Conservation (phyloP, 139 green algal genomes). For the Asterochloris erici region DNA sequence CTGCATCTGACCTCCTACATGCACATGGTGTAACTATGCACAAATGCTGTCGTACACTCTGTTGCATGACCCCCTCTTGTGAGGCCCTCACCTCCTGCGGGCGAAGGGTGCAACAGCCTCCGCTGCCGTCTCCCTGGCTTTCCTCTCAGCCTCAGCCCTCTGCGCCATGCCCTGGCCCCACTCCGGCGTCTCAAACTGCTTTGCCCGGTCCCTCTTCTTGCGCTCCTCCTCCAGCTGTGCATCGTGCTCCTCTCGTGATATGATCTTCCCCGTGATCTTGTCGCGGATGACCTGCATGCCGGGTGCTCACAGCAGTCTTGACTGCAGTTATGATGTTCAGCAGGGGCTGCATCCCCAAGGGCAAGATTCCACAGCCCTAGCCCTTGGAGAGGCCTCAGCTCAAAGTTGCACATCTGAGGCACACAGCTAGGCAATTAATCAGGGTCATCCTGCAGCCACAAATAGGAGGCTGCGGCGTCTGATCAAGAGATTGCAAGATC, state of each 20-base stretch:
- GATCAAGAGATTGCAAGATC: no score
- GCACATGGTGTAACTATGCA: not conserved
- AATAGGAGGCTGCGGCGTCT: not conserved
- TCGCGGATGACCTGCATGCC: slow-evolving; percentile 62
- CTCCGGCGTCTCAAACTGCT: slow-evolving; percentile 41
- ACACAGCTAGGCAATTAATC: not conserved
- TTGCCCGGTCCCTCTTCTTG: slow-evolving; percentile 42
- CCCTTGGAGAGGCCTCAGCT: not conserved
- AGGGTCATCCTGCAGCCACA: not conserved
- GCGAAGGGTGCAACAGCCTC: slow-evolving; percentile 70
- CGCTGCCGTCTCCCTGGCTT: slow-evolving; percentile 27
- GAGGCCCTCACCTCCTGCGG: slow-evolving; percentile 4
- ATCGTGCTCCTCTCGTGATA: slow-evolving; percentile 37
- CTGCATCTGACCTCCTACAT: not conserved
- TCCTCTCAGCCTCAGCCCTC: slow-evolving; percentile 35
- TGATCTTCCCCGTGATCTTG: slow-evolving; percentile 39
- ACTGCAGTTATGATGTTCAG: not conserved
- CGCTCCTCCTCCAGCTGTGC: slow-evolving; percentile 21
- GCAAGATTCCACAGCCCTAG: no score
- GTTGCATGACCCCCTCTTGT: not conserved
- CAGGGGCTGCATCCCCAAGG: not conserved
- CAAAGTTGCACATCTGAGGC: not conserved
- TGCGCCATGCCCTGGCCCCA: slow-evolving; percentile 70
- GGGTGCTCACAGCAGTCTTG: not conserved
- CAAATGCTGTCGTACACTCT: not conserved